Evolutionary conservation across 495 filamentous ascomycete genomes (phyloP), one percentile per base, ranked within the genome.

Genomic region (Sordaria brevicollis): DNA sequence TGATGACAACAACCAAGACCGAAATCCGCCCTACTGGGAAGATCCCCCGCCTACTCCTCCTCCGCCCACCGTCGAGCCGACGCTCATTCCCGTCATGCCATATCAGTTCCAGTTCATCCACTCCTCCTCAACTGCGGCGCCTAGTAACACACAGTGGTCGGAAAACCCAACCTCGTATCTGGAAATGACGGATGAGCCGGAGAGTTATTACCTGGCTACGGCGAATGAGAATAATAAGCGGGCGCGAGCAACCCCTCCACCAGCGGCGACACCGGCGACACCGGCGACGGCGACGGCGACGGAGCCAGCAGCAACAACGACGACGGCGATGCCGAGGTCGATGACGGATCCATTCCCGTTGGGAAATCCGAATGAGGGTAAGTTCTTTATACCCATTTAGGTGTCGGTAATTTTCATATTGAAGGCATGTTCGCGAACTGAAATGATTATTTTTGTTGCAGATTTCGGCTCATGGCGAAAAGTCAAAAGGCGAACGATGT

Each of bases 91-190:
- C 5, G 25, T 31, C 8, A 36, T 39, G 35, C 66, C 25, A 17
- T 73, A 41, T 11, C 76, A 3, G 65, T 74, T 8, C 67, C 69
- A 4, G 71, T 29, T 39, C n/a, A n/a, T n/a, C n/a, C n/a, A n/a
- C n/a, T n/a, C n/a, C n/a, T n/a, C n/a, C n/a, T n/a, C n/a, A n/a
- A n/a, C n/a, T n/a, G n/a, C n/a, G n/a, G n/a, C n/a, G n/a, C n/a
- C n/a, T n/a, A n/a, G n/a, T n/a, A n/a, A n/a, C n/a, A n/a, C n/a
- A 5, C 54, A 1, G 69, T 78, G 75, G 75, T 67, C 71, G 5
- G 68, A 75, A 25, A 79, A 79, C 37, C 77, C 77, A 15, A 34
- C 66, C n/a, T 79, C 77, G 8, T 79, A 76, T 33, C 68, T 77
- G 19, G 67, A 71, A 41, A 79, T 79, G 77, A 69, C 69, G 29